These are phyloP conservation scores for Trebouxia sp. DNA, from an alignment of 139 green algal genomes.

Conservation along the genomic window DNA sequence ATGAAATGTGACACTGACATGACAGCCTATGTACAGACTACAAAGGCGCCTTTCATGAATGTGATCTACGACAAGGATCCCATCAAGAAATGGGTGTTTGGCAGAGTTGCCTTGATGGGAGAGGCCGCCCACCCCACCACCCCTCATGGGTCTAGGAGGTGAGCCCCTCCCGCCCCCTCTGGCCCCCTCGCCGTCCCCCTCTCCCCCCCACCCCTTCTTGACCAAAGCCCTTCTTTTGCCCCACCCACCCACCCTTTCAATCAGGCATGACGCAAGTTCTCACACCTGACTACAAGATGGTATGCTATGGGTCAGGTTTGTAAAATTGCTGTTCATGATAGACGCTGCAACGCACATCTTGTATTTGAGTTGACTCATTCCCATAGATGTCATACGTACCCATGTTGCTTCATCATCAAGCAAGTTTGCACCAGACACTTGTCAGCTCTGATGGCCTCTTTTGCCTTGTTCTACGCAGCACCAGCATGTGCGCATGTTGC, in stretches of 20 bases:
- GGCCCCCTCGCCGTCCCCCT: background rate
- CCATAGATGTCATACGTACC: too few relatives aligned
- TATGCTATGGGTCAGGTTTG: background rate
- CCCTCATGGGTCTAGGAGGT: conserved; percentile 27
- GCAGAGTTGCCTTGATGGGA: conserved; percentile 30
- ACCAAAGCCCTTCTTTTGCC: too few relatives aligned
- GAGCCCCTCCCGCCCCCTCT: background rate
- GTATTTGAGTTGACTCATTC: too few relatives aligned
- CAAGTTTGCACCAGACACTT: background rate
- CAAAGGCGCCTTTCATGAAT: conserved; percentile 35
- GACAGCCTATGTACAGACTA: background rate
- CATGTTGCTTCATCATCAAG: background rate
- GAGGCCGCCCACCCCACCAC: conserved; percentile 36
- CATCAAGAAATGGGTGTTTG: conserved; percentile 24
- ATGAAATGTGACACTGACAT: too few relatives aligned
- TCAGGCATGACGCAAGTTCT: background rate
- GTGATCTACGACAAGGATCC: conserved; percentile 41
- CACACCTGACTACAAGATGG: background rate
- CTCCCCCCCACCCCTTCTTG: background rate
- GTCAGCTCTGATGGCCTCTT: too few relatives aligned
- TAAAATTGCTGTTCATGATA: background rate
- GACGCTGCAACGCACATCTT: too few relatives aligned
- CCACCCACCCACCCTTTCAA: too few relatives aligned
- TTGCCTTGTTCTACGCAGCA: background rate
- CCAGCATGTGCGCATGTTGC: background rate